Conservation (phyloP, 2,329 filamentous ascomycete genomes). For the Didymosphaeria variabile region DNA sequence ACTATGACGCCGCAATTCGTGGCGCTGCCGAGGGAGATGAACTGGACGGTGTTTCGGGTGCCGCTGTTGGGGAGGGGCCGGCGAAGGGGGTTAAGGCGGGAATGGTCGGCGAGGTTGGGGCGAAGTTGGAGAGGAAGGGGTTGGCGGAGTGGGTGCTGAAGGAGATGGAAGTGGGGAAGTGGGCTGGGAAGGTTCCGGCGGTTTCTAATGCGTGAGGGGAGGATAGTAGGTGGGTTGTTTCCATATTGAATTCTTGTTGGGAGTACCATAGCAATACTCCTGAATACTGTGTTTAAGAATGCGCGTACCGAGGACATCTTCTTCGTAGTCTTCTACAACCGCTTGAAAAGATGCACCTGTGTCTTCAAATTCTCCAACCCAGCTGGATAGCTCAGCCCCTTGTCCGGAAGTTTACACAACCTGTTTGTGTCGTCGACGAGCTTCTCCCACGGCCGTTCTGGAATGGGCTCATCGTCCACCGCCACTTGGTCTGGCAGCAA, state of each 20-base stretch:
- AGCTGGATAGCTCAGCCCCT: neutral
- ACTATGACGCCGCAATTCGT: constrained; percentile 7
- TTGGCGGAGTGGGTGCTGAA: constrained; percentile 22
- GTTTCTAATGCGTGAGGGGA: constrained; percentile 16
- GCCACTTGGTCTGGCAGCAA: neutral
- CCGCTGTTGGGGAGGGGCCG: constrained; percentile 18
- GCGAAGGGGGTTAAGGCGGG: constrained; percentile 15
- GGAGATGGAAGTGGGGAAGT: constrained; percentile 22
- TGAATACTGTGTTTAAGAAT: no score
- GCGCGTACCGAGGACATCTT: constrained; percentile 6
- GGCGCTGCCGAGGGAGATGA: constrained; percentile 6
- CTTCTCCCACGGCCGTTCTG: neutral
- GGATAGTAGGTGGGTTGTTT: no score
- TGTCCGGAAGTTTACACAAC: neutral
- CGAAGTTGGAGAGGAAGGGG: constrained; percentile 18
- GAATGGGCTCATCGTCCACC: neutral
- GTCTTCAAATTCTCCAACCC: neutral
- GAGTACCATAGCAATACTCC: no score
- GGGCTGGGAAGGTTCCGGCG: constrained; percentile 20
- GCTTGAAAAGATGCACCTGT: neutral
- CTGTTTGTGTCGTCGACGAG: neutral
- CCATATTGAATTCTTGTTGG: no score
- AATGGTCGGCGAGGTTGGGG: constrained; percentile 14
- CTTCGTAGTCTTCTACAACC: constrained; percentile 6
- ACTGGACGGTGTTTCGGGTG: constrained; percentile 23